Conservation (phyloP, 805 yeast species). For the Metschnikowia chrysomelidarum region DNA sequence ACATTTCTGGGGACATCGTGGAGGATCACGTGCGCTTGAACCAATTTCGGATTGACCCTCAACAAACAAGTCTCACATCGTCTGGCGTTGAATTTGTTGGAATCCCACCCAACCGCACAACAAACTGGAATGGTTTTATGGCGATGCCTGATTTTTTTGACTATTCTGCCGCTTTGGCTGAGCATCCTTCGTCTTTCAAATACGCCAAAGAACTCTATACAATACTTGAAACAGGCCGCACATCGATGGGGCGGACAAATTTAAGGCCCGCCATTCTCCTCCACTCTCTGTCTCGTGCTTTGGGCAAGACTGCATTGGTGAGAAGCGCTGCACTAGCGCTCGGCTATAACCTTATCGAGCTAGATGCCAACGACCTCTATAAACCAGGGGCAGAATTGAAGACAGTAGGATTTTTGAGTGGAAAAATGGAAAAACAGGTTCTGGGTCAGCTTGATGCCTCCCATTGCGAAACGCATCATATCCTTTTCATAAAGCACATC, state of each 20-base stretch:
- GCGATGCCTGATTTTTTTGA: conserved; percentile 42
- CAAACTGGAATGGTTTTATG: conserved; percentile 49
- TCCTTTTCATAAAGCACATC: conserved; percentile 67
- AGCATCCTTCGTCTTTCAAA: conserved; percentile 34
- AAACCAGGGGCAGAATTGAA: conserved; percentile 73
- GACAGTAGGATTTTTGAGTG: conserved; percentile 73
- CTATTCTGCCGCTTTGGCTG: conserved; percentile 24
- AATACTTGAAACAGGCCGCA: conserved; percentile 52
- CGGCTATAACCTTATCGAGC: conserved; percentile 64
- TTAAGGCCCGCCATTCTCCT: conserved; percentile 64
- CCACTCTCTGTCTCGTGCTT: conserved; percentile 66
- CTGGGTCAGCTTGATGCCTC: conserved; percentile 34
- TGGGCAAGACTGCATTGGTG: conserved; percentile 74
- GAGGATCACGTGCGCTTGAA: conserved; percentile 28
- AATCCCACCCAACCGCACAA: conserved; percentile 33
- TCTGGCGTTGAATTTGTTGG: conserved; percentile 52
- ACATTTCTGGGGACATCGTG: conserved; percentile 44
- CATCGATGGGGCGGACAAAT: conserved; percentile 28
- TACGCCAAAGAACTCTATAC: conserved; percentile 51
- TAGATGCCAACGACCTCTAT: conserved; percentile 67
- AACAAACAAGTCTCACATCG: conserved; percentile 65
- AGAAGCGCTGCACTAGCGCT: conserved; percentile 50
- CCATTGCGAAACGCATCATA: conserved; percentile 29
- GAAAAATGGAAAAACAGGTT: conserved; percentile 61
- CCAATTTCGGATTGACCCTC: conserved; percentile 59